Conservation (phyloP, 208 protist species). For the Leishmania braziliensis region DNA sequence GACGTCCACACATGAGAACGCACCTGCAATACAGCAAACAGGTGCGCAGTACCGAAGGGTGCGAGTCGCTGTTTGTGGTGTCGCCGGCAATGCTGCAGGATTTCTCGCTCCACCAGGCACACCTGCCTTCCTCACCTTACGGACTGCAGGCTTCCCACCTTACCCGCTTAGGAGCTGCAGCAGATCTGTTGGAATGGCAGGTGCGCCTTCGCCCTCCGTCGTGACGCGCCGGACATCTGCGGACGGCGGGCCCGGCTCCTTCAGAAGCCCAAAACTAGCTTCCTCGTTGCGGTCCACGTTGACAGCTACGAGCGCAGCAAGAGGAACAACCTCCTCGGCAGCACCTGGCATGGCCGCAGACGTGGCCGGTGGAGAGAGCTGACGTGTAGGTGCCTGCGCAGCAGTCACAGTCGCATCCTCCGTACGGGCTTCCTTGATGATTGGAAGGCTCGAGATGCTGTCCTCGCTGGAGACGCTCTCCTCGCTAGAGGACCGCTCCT, state of each 20-base stretch:
- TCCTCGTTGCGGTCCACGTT: slow-evolving; percentile 64
- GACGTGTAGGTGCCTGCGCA: background rate
- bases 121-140: background rate
- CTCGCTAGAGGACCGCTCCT: slow-evolving; percentile 12
- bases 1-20: background rate
- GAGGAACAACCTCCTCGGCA: slow-evolving; percentile 61
- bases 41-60: background rate
- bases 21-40: background rate
- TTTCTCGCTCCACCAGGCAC: background rate
- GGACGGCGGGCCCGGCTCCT: slow-evolving; percentile 72
- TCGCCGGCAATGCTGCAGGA: background rate
- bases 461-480: slow-evolving; percentile 28
- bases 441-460: slow-evolving; percentile 22
- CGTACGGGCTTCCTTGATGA: slow-evolving; percentile 13
- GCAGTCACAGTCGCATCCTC: slow-evolving; percentile 12
- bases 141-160: background rate
- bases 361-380: background rate
- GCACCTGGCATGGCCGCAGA: slow-evolving; percentile 15
- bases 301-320: slow-evolving; percentile 59
- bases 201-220: slow-evolving; percentile 59
- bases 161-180: slow-evolving; percentile 76
- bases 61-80: background rate
- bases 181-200: slow-evolving; percentile 74
- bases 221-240: slow-evolving; percentile 62
- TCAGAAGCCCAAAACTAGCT: slow-evolving; percentile 69